Percentiles rank a stretch among this genome's conserved stretches.
These are phyloP conservation scores for Daldinia childiae DNA, from an alignment of 495 filamentous ascomycete species.

Conservation along the genomic window DNA sequence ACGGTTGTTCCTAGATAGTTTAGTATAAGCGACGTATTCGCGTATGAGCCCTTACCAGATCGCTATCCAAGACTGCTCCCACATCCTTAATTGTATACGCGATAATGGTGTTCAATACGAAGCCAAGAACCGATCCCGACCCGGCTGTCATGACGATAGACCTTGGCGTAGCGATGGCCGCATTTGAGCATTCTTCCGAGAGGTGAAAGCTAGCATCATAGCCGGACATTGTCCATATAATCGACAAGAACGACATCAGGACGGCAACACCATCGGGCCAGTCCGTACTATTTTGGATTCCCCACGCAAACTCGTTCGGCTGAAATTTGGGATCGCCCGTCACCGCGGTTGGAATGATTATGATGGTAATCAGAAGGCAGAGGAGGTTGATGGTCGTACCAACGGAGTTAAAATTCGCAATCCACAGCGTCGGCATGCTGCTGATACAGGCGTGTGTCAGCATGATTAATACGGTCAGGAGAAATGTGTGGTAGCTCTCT, in stretches of 20 bases:
- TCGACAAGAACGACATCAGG: constrained; percentile 78
- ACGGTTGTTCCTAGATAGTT: constrained; percentile 69
- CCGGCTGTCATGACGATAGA: constrained; percentile 79
- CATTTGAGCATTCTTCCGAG: constrained; percentile 81
- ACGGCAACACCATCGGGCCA: constrained; percentile 77
- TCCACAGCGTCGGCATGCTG: constrained; percentile 77
- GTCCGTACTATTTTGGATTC: constrained; percentile 73
- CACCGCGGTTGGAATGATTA: constrained; percentile 73
- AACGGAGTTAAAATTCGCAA: constrained; percentile 78
- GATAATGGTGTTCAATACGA: constrained; percentile 79
- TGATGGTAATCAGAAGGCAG: constrained; percentile 71
- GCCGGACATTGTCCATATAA: constrained; percentile 66
- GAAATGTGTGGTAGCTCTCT: constrained; percentile 73
- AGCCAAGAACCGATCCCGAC: constrained; percentile 74
- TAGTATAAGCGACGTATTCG: not conserved
- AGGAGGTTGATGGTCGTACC: constrained; percentile 81
- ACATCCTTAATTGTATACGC: constrained; percentile 84
- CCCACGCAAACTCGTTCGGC: constrained; percentile 71
- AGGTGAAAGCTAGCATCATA: constrained; percentile 82
- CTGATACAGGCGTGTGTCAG: constrained; percentile 75
- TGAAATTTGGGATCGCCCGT: constrained; percentile 68
- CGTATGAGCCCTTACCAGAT: constrained; percentile 51
- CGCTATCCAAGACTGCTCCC: constrained; percentile 65
- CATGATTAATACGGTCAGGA: constrained; percentile 75
- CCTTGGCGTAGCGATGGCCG: constrained; percentile 75